Percentiles rank a stretch among this genome's conserved stretches.
Evolutionary conservation across 176 grass and related monocot genomes (phyloP).

Genomic region (Lolium multiflorum): DNA sequence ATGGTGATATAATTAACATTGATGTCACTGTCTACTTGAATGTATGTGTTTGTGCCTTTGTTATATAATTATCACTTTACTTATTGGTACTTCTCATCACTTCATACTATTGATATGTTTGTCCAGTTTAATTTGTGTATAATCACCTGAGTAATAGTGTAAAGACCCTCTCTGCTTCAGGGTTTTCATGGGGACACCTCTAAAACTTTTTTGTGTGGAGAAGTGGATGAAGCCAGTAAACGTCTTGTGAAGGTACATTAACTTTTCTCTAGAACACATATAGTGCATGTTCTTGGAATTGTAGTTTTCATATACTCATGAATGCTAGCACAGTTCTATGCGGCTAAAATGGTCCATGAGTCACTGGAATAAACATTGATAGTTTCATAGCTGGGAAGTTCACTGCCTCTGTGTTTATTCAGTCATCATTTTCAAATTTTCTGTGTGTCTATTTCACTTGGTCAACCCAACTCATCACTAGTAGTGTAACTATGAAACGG

Average conservation of each 20-base stretch:
- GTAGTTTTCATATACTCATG: not conserved
- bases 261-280: conserved; percentile 11
- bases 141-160: conserved; percentile 5
- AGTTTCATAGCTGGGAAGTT: not conserved
- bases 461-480: not conserved
- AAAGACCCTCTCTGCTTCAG: conserved; percentile 49
- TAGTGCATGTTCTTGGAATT: not conserved
- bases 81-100: not conserved
- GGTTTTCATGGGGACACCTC: conserved; percentile 96
- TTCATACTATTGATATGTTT: not conserved
- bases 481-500: conserved; percentile 1
- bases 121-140: conserved; percentile 3
- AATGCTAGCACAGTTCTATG: not conserved
- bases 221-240: conserved; percentile 87
- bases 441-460: not conserved
- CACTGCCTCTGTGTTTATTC: not conserved
- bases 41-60: conserved; percentile 56
- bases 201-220: conserved; percentile 95
- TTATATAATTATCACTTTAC: not conserved
- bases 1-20: conserved; percentile 97
- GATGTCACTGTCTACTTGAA: conserved; percentile 98
- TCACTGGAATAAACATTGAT: not conserved
- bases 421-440: not conserved
- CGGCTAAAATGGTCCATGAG: not conserved
- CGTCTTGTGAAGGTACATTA: conserved; percentile 82